Conservation (phyloP, 1,139 yeast genomes). For the Lodderomyces jiufengensis region DNA sequence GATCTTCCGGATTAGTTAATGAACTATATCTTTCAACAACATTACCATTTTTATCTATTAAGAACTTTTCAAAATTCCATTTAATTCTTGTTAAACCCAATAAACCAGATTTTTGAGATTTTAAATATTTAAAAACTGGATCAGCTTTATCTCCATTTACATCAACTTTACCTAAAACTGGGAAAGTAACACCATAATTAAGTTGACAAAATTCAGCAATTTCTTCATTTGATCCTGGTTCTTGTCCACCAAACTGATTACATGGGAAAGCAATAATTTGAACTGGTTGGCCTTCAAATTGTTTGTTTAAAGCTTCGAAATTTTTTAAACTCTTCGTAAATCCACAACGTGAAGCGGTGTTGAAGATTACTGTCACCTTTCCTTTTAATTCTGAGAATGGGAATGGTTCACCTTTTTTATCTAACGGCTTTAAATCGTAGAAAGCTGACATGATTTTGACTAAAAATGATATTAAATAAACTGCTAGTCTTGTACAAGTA, state of each 20-base stretch:
- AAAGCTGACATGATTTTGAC: slow-evolving; percentile 30
- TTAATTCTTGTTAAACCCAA: slow-evolving; percentile 45
- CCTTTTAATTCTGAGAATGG: slow-evolving; percentile 73
- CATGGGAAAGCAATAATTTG: slow-evolving; percentile 87
- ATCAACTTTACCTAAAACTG: slow-evolving; percentile 78
- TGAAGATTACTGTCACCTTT: slow-evolving; percentile 85
- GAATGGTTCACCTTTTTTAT: slow-evolving; percentile 54
- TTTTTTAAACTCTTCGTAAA: no score
- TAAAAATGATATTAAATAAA: no score
- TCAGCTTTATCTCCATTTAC: slow-evolving; percentile 84
- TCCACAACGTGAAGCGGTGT: slow-evolving; percentile 91
- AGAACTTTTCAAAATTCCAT: slow-evolving; percentile 52
- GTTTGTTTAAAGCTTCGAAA: slow-evolving; percentile 79
- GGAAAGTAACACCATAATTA: slow-evolving; percentile 69
- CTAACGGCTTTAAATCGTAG: slow-evolving; percentile 40
- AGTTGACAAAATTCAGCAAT: slow-evolving; percentile 38
- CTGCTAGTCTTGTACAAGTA: no score
- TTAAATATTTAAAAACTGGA: slow-evolving; percentile 77
- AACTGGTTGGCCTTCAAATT: slow-evolving; percentile 63
- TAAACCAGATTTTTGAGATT: slow-evolving; percentile 45
- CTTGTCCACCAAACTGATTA: slow-evolving; percentile 61
- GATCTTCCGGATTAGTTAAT: slow-evolving; percentile 38
- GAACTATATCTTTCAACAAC: slow-evolving; percentile 44
- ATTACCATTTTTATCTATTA: slow-evolving; percentile 42
- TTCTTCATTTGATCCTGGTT: slow-evolving; percentile 42